Percentiles rank a stretch among this genome's conserved stretches.
These are phyloP conservation scores for Globisporangium middletonii DNA, from an alignment of 352 stramenopile genomes.

Conservation along the genomic window DNA sequence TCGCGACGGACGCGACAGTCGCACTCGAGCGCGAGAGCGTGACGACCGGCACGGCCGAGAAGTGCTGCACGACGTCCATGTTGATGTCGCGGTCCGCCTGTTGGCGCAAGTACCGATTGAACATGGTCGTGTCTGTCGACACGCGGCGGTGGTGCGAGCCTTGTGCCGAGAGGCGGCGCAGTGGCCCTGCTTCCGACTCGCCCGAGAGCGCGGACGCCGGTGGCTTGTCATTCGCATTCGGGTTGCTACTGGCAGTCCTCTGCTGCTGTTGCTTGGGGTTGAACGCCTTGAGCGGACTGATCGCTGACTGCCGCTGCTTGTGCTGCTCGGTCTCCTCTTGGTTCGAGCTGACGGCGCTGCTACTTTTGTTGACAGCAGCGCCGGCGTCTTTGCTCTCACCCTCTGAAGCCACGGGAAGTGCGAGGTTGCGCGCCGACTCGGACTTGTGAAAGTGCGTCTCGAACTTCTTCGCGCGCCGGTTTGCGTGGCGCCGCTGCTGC, in stretches of 20 bases:
- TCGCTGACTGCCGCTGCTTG: not conserved
- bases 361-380: conserved; percentile 6
- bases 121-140: conserved; percentile 67
- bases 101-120: conserved; percentile 52
- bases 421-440: conserved; percentile 18
- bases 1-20: not conserved
- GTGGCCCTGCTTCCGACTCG: conserved; percentile 39
- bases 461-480: conserved; percentile 17
- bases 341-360: conserved; percentile 17
- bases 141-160: conserved; percentile 60
- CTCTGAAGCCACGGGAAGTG: conserved; percentile 15
- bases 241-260: too few species aligned
- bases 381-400: not conserved
- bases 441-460: conserved; percentile 20
- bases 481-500: conserved; percentile 20
- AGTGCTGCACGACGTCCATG: conserved; percentile 47
- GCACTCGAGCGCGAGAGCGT: conserved; percentile 24
- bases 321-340: conserved; percentile 20
- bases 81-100: conserved; percentile 55
- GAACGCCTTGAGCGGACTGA: conserved; percentile 9
- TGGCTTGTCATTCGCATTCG: conserved; percentile 4
- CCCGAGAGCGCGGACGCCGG: conserved; percentile 15
- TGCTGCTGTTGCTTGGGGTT: conserved; percentile 16
- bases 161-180: conserved; percentile 47
- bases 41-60: conserved; percentile 35